Conservation (phyloP, 1,139 yeast genomes). For the Yamadazyma buinensis region DNA sequence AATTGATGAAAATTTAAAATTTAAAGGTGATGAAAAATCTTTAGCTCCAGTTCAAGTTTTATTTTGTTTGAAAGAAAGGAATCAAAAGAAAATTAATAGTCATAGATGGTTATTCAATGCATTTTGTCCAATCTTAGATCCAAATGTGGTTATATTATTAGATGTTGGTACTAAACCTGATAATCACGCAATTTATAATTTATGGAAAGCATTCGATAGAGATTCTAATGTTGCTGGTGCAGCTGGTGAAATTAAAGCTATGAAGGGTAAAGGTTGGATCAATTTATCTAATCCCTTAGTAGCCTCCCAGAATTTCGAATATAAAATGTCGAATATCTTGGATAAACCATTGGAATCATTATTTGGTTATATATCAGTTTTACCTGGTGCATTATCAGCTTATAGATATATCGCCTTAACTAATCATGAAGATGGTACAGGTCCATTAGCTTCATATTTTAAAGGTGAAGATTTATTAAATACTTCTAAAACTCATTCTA, state of each 20-base stretch:
- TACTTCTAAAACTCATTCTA: constrained; percentile 25
- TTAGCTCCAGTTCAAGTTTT: constrained; percentile 90
- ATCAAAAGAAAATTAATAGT: constrained; percentile 86
- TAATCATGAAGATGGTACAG: constrained; percentile 87
- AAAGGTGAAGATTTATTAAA: constrained; percentile 72
- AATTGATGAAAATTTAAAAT: constrained; percentile 76
- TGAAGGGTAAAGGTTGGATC: constrained; percentile 83
- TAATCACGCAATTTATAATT: constrained; percentile 75
- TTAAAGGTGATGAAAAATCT: constrained; percentile 74
- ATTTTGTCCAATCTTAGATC: constrained; percentile 84
- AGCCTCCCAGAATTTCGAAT: constrained; percentile 95
- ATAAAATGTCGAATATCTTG: constrained; percentile 90
- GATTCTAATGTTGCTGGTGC: constrained; percentile 98
- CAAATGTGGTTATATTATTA: constrained; percentile 76
- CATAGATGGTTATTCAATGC: constrained; percentile 96
- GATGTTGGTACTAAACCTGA: constrained; percentile 95
- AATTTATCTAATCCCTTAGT: constrained; percentile 86
- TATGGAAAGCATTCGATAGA: constrained; percentile 95
- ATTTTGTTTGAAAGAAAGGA: constrained; percentile 85
- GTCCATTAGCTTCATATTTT: constrained; percentile 84
- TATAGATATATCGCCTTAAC: constrained; percentile 85
- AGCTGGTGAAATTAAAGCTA: constrained; percentile 93
- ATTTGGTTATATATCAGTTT: constrained; percentile 89
- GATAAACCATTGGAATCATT: constrained; percentile 93
- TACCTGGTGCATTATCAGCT: constrained; percentile 96